Evolutionary conservation across 345 rosid genomes (phyloP), one percentile per base, ranked within the genome.

Genomic region (Lepidium sativum): DNA sequence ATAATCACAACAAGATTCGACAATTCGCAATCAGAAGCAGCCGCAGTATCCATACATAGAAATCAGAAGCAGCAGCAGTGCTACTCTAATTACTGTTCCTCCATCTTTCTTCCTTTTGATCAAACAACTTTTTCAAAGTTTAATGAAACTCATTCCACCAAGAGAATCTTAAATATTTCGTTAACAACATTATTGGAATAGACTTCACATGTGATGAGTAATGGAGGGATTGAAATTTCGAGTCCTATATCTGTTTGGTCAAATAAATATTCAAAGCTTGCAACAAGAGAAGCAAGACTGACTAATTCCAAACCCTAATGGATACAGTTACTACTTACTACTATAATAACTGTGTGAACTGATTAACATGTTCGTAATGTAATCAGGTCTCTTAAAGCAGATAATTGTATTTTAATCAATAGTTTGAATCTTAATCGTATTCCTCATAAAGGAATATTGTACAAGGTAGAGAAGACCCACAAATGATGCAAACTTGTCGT

Each of bases 401-500:
- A 27, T 60, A 38, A 33, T 56, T 68, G 34, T 27, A 17, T 47
- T 44, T 27, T 55, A 55, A 55, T 44, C 35, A 54, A 7, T 14
- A 8, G 37, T 34, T 42, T 53, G 60, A 65, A 65, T 65, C 60
- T 65, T 42, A 21, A 65, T 65, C 35, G 53, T 40, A 20, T 33
- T 50, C 27, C 39, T 40, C 34, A 51, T 13, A 33, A 7, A 3
- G 34, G 53, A 42, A 42, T n/a, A 40, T 39, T 11, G 65, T 42
- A 60, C 31, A 43, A 31, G 21, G 49, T 27, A 9, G 42, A 25
- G 3, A 27, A n/a, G 54, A 54, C 62, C 9, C 62, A 21, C 14
- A 4, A 55, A 67, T 87, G 23, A 3, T n/a, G 16, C 55, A n/a
- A 43, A 44, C 43, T 43, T 33, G 60, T 49, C 44, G 3, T 61